Conservation (phyloP, 2,329 filamentous ascomycete species). For the Penicillium expansum region DNA sequence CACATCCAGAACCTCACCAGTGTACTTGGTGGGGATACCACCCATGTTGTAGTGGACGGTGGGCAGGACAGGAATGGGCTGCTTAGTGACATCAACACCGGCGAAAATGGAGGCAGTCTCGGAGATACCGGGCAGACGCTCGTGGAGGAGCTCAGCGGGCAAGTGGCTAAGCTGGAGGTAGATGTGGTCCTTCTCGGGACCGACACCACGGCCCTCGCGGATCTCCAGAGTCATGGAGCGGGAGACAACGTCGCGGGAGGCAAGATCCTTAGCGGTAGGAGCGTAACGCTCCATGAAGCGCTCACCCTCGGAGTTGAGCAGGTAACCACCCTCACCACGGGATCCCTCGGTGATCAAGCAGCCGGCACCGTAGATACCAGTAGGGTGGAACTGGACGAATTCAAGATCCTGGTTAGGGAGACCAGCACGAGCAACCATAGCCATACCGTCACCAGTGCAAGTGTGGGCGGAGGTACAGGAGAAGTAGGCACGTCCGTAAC, state of each 20-base stretch:
- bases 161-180: conserved; percentile 97
- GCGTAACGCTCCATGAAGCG: conserved; percentile 99
- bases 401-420: conserved; percentile 98
- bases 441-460: conserved; percentile 98
- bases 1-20: conserved; percentile 88
- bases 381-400: conserved; percentile 99
- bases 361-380: conserved; percentile 97
- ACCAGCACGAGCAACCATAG: conserved; percentile 96
- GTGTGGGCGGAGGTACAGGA: conserved; percentile 97
- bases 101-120: conserved; percentile 97
- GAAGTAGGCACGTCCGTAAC: conserved; percentile 98
- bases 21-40: conserved; percentile 96
- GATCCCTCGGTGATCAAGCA: conserved; percentile 97
- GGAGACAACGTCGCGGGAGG: conserved; percentile 91
- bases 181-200: conserved; percentile 96
- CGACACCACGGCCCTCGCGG: conserved; percentile 93
- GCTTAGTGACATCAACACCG: conserved; percentile 94
- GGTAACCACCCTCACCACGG: conserved; percentile 96
- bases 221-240: conserved; percentile 99
- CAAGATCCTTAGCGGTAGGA: conserved; percentile 95
- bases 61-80: conserved; percentile 92
- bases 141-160: conserved; percentile 85
- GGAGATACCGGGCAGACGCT: conserved; percentile 96
- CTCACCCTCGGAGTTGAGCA: conserved; percentile 96
- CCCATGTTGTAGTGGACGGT: conserved; percentile 99